phyloP scores from a whole-genome alignment of 768 basidiomycete species.

The Tylopilus sp. region DNA sequence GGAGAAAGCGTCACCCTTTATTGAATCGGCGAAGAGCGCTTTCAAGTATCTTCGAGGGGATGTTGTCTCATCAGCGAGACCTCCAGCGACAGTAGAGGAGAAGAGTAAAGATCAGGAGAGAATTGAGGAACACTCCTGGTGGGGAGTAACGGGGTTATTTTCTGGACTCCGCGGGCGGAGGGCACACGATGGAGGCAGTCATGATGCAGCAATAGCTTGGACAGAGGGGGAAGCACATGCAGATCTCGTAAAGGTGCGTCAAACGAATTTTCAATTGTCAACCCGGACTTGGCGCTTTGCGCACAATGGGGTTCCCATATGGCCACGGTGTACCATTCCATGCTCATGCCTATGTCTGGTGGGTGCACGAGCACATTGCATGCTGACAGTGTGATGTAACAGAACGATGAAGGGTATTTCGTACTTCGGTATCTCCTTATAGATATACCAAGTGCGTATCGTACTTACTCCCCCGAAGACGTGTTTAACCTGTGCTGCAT shows the following conservation, averaged over 20 bases:
- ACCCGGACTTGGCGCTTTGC: background rate
- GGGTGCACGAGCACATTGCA: conserved; percentile 1
- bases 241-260: conserved; percentile 66
- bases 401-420: conserved; percentile 79
- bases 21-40: conserved; percentile 51
- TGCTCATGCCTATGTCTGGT: conserved; percentile 2
- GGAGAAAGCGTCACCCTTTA: conserved; percentile 36
- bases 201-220: conserved; percentile 44
- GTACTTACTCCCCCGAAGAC: conserved; percentile 18
- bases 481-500: background rate
- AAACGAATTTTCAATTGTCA: conserved; percentile 3
- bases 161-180: conserved; percentile 52
- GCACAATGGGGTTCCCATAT: background rate
- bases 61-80: conserved; percentile 38
- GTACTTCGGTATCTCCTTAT: conserved; percentile 74
- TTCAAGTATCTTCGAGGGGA: conserved; percentile 77
- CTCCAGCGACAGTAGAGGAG: conserved; percentile 30
- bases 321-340: background rate
- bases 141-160: conserved; percentile 66
- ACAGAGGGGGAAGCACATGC: conserved; percentile 82
- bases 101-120: conserved; percentile 28
- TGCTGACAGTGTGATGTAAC: conserved; percentile 12
- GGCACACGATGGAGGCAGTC: conserved; percentile 28
- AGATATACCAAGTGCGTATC: conserved; percentile 70
- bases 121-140: conserved; percentile 37